These are phyloP conservation scores for Blastobotrys petasosporus DNA, from an alignment of 1,139 yeast species.

Conservation along the genomic window DNA sequence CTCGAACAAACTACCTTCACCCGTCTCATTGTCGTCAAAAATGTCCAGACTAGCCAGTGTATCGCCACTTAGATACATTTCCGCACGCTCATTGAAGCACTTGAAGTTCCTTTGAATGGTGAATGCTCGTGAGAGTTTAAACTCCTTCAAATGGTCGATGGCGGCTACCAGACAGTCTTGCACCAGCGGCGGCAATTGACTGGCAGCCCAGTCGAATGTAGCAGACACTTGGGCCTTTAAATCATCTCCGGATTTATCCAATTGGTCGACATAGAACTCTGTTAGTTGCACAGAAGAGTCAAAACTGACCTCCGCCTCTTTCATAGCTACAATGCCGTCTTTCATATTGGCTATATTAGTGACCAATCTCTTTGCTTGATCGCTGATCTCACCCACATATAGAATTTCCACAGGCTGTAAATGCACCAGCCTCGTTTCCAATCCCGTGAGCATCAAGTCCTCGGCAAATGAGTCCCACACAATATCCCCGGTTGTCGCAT, in stretches of 20 bases:
- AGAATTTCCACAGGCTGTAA: conserved; percentile 73
- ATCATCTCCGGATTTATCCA: conserved; percentile 6
- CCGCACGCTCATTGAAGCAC: conserved; percentile 46
- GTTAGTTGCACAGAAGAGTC: conserved; percentile 10
- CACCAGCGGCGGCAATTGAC: conserved; percentile 25
- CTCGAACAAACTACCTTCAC: conserved; percentile 70
- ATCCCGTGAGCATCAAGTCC: conserved; percentile 46
- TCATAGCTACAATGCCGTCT: neutral
- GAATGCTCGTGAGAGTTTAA: conserved; percentile 54
- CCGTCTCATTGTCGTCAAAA: conserved; percentile 52
- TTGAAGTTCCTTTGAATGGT: conserved; percentile 45
- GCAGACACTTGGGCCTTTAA: conserved; percentile 1
- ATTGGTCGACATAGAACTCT: conserved; percentile 14
- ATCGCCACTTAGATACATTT: conserved; percentile 64
- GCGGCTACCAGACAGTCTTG: conserved; percentile 46
- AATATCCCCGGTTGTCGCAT: conserved; percentile 74
- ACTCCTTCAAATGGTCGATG: conserved; percentile 53
- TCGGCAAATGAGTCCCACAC: conserved; percentile 64
- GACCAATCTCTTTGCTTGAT: conserved; percentile 32
- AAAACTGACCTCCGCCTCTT: conserved; percentile 1
- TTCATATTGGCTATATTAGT: conserved; percentile 14
- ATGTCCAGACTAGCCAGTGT: conserved; percentile 69
- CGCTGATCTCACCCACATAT: conserved; percentile 36
- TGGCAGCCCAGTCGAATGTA: conserved; percentile 9
- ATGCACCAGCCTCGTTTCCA: conserved; percentile 70